Percentiles rank a stretch among this genome's conserved stretches.
These are phyloP conservation scores for Trichoderma koningii DNA, from an alignment of 2,329 filamentous ascomycete genomes.

Conservation along the genomic window DNA sequence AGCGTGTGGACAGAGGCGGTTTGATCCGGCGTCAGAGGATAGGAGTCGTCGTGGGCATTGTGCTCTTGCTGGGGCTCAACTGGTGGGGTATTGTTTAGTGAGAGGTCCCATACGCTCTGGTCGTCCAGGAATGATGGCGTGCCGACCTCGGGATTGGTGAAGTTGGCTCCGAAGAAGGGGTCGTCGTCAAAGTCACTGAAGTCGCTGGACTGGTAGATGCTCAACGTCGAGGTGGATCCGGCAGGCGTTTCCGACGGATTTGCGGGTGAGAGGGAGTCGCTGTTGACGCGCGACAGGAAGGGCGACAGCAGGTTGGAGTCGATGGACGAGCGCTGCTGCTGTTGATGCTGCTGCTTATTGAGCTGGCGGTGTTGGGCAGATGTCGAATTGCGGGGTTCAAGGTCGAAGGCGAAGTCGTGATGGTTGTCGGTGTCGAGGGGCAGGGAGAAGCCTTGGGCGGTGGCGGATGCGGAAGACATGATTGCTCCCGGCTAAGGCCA, in stretches of 20 bases:
- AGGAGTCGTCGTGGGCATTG: constrained; percentile 35
- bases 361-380: constrained; percentile 1
- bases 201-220: constrained; percentile 54
- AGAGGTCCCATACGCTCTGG: constrained; percentile 28
- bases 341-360: background rate
- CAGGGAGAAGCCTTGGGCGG: constrained; percentile 45
- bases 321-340: constrained; percentile 37
- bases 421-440: constrained; percentile 40
- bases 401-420: constrained; percentile 37
- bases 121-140: constrained; percentile 51
- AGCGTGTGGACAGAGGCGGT: constrained; percentile 52
- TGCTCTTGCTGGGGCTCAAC: constrained; percentile 21
- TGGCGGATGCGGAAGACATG: constrained; percentile 51
- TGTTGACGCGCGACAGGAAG: constrained; percentile 45
- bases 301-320: constrained; percentile 47
- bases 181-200: constrained; percentile 52
- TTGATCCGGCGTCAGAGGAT: constrained; percentile 55
- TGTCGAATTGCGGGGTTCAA: constrained; percentile 40
- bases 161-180: constrained; percentile 55
- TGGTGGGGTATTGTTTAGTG: constrained; percentile 18
- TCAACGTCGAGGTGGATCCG: constrained; percentile 51
- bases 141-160: constrained; percentile 45
- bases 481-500: constrained; percentile 31
- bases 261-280: constrained; percentile 38
- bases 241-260: constrained; percentile 50